Percentiles rank a stretch among this genome's conserved stretches.
These are phyloP conservation scores for Diphasiastrum complanatum DNA, from an alignment of 83 land plant genomes.

Conservation along the genomic window DNA sequence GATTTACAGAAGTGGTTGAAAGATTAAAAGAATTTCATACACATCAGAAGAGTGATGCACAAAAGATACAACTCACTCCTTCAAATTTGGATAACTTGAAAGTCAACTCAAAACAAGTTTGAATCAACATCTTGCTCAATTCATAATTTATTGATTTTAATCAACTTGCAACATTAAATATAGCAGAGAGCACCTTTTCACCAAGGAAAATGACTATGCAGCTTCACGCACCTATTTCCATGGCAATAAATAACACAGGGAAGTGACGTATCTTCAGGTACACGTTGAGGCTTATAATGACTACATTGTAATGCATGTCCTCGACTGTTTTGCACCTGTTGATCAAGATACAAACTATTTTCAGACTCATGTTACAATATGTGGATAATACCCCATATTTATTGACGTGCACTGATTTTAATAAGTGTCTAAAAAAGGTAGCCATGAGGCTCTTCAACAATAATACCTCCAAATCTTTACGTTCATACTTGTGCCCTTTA, in stretches of 20 bases:
- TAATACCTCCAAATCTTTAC: constrained; percentile 84
- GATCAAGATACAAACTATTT: not conserved
- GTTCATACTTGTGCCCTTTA: constrained; percentile 67
- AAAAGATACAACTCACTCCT: too few relatives aligned
- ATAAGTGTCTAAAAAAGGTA: constrained; percentile 4
- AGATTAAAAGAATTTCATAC: too few relatives aligned
- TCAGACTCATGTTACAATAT: not conserved
- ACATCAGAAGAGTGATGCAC: too few relatives aligned
- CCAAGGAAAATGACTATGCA: not conserved
- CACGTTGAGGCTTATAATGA: constrained; percentile 68
- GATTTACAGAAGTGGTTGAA: too few relatives aligned
- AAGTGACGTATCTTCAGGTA: constrained; percentile 61
- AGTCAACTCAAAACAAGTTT: too few relatives aligned
- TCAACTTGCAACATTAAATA: not conserved
- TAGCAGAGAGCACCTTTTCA: not conserved
- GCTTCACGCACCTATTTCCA: constrained; percentile 74
- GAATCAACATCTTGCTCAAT: too few relatives aligned
- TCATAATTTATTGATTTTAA: not conserved
- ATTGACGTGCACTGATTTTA: not conserved
- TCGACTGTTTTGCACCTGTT: constrained; percentile 70
- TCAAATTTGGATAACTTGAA: too few relatives aligned
- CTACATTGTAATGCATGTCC: constrained; percentile 87
- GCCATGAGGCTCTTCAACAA: not conserved
- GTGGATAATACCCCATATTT: not conserved
- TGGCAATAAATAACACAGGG: constrained; percentile 99